Conservation (phyloP, 2,329 filamentous ascomycete species). For the Emydomyces testavorans region DNA sequence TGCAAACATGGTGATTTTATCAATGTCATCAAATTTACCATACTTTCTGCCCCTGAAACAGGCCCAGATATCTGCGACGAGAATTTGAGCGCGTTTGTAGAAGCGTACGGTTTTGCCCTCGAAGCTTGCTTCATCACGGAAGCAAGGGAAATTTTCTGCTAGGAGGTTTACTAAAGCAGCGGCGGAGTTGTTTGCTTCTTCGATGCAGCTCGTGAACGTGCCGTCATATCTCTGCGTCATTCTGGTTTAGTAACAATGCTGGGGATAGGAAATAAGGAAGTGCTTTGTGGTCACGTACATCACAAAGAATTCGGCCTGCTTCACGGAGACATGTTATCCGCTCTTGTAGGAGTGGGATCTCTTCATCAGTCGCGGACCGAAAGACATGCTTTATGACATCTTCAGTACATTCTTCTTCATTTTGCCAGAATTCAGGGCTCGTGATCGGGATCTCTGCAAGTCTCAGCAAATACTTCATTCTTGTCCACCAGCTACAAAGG, state of each 20-base stretch:
- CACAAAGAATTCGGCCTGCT: conserved; percentile 65
- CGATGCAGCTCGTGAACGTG: conserved; percentile 61
- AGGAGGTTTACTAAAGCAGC: conserved; percentile 76
- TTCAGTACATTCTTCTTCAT: conserved; percentile 63
- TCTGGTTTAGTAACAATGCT: not conserved
- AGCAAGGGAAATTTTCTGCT: conserved; percentile 69
- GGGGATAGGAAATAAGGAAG: not conserved
- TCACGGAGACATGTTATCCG: conserved; percentile 70
- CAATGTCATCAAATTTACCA: conserved; percentile 78
- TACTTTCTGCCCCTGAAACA: conserved; percentile 74
- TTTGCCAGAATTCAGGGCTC: conserved; percentile 73
- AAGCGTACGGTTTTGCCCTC: conserved; percentile 66
- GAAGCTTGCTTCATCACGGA: conserved; percentile 68
- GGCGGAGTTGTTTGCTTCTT: conserved; percentile 64
- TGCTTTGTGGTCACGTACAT: conserved; percentile 41
- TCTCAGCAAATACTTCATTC: conserved; percentile 14
- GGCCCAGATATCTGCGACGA: conserved; percentile 93
- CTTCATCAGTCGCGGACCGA: conserved; percentile 71
- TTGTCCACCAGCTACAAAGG: not conserved
- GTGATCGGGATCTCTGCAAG: conserved; percentile 70
- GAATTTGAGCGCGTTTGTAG: conserved; percentile 88
- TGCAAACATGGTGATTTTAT: conserved; percentile 97
- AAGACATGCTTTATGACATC: conserved; percentile 67
- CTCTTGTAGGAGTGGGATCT: conserved; percentile 72
- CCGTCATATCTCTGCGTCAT: conserved; percentile 56